Evolutionary conservation across 495 filamentous ascomycete genomes (phyloP).

Genomic region (Baudoinia panamericana): DNA sequence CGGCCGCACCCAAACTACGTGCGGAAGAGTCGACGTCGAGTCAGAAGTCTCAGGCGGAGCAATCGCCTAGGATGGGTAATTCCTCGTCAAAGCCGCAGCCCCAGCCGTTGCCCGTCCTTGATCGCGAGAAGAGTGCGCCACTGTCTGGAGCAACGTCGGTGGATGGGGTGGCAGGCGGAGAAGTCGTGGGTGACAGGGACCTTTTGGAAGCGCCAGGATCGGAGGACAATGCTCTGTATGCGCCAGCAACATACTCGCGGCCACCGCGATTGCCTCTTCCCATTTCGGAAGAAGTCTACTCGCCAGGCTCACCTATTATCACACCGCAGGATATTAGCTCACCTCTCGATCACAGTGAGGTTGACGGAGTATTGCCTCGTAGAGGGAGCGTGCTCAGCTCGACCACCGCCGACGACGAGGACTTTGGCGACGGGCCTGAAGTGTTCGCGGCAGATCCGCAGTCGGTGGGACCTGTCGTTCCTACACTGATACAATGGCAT

Average conservation of each 20-base stretch:
- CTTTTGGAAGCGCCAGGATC: constrained; percentile 6
- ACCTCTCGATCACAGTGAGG: constrained; percentile 36
- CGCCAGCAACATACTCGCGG: no score
- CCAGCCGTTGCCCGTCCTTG: constrained; percentile 1
- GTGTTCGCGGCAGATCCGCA: constrained; percentile 39
- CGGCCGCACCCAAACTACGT: constrained; percentile 16
- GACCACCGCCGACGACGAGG: constrained; percentile 66
- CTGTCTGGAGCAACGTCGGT: constrained; percentile 15
- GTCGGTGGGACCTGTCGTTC: constrained; percentile 51
- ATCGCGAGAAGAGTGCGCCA: not conserved
- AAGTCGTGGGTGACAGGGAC: constrained; percentile 8
- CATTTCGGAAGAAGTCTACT: constrained; percentile 76
- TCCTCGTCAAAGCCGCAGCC: constrained; percentile 9
- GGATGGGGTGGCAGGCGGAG: constrained; percentile 9
- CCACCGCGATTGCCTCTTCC: constrained; percentile 82
- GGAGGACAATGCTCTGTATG: no score
- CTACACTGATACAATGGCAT: constrained; percentile 72
- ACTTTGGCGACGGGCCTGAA: constrained; percentile 58
- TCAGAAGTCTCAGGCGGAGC: no score
- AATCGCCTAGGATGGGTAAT: no score
- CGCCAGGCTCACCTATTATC: constrained; percentile 73
- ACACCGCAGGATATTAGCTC: constrained; percentile 44
- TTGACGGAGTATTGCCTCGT: constrained; percentile 42
- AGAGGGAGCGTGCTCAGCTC: constrained; percentile 51
- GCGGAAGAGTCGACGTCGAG: constrained; percentile 7